Evolutionary conservation across 768 basidiomycete genomes (phyloP).

Genomic region (Mrakia gelida): DNA sequence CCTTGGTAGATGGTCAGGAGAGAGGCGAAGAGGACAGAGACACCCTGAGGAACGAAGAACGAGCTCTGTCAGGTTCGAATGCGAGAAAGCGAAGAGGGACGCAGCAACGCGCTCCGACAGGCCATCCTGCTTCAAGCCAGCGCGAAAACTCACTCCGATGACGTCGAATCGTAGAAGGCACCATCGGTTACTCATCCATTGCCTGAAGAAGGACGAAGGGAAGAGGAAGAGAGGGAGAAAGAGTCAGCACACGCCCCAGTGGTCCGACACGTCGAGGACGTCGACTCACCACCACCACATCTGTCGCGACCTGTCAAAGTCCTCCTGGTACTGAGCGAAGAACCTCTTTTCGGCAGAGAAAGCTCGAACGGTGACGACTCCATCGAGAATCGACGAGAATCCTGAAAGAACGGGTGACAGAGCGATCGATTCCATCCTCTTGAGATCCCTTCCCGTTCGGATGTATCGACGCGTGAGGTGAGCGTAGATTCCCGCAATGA

Average conservation of each 20-base stretch:
- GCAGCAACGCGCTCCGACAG: no score
- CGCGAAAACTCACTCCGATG: conserved; percentile 59
- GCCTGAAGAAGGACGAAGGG: conserved; percentile 42
- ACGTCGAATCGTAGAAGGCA: conserved; percentile 75
- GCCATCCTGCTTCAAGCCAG: neutral
- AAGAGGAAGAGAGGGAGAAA: neutral
- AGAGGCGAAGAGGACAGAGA: neutral
- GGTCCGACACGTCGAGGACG: no score
- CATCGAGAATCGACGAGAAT: conserved; percentile 35
- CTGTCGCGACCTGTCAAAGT: conserved; percentile 45
- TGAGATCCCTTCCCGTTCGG: conserved; percentile 68
- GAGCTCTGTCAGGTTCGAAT: conserved; percentile 44
- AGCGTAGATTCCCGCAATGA: conserved; percentile 71
- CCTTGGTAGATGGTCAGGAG: neutral
- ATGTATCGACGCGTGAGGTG: conserved; percentile 53
- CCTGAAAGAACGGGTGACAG: conserved; percentile 78
- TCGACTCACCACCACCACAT: neutral
- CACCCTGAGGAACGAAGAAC: conserved; percentile 63
- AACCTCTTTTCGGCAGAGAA: conserved; percentile 79
- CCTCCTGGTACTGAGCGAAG: conserved; percentile 65
- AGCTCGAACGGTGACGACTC: conserved; percentile 39
- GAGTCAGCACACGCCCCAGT: neutral
- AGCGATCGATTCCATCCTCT: conserved; percentile 85
- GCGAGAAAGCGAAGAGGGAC: conserved; percentile 55
- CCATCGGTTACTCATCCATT: conserved; percentile 90